These are phyloP conservation scores for Termitomyces sp. DNA, from an alignment of 768 basidiomycete genomes.

Conservation along the genomic window DNA sequence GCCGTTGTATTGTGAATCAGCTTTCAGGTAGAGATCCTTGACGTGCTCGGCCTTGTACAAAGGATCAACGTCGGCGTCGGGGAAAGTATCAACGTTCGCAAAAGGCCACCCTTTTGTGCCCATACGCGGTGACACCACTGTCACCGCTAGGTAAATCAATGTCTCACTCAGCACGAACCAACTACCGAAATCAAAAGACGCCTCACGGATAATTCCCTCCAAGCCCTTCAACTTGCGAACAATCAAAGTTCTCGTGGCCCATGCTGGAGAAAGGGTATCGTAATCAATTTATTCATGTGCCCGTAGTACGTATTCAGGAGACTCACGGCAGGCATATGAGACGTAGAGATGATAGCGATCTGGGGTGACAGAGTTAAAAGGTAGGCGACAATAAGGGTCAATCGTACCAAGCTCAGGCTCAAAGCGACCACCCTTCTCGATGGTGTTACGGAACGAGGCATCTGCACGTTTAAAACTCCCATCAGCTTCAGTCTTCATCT, in stretches of 20 bases:
- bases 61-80: constrained; percentile 72
- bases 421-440: constrained; percentile 55
- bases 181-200: constrained; percentile 6
- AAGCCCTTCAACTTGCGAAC: constrained; percentile 89
- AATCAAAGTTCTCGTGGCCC: constrained; percentile 92
- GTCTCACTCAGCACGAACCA: constrained; percentile 5
- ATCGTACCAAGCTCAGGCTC: constrained; percentile 69
- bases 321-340: constrained; percentile 77
- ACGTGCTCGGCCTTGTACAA: constrained; percentile 64
- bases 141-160: constrained; percentile 46
- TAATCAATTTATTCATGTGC: constrained; percentile 2
- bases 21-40: constrained; percentile 81
- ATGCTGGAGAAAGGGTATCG: constrained; percentile 43
- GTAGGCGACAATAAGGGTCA: neutral
- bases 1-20: constrained; percentile 65
- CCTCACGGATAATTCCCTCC: constrained; percentile 73
- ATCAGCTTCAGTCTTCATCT: constrained; percentile 40
- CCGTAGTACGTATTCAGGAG: neutral
- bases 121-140: constrained; percentile 84
- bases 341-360: constrained; percentile 93
- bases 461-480: constrained; percentile 50
- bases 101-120: constrained; percentile 86
- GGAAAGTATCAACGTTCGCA: constrained; percentile 58
- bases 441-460: constrained; percentile 48
- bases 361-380: constrained; percentile 18